Percentiles rank a stretch among this genome's conserved stretches.
Conservation (phyloP, 768 basidiomycete genomes). For the Suillus hirtellus region DNA sequence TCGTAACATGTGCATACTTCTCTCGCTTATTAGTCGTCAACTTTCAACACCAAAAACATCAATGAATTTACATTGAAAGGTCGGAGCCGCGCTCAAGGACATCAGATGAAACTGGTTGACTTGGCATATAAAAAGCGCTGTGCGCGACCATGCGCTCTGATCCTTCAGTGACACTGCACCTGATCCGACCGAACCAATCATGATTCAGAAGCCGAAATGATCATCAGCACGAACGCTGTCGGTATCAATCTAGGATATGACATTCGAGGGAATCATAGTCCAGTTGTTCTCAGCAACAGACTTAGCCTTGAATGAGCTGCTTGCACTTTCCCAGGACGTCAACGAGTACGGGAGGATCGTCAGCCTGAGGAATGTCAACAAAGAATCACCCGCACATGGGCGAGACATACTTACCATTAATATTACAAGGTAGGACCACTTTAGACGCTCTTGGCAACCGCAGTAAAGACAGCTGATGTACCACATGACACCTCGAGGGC, state of each 20-base stretch:
- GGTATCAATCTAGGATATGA: not conserved
- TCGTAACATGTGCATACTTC: conserved; percentile 3
- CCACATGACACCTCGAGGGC: not conserved
- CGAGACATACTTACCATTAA: not conserved
- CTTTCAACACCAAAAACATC: not conserved
- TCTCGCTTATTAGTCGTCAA: not conserved
- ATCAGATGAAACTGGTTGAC: not conserved
- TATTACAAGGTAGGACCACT: not conserved
- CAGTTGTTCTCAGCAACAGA: not conserved
- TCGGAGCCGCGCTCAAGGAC: not conserved
- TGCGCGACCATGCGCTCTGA: not conserved
- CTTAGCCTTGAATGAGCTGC: not conserved
- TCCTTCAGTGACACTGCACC: not conserved
- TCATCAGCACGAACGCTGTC: not conserved
- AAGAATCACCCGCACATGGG: not conserved
- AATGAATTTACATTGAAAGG: not conserved
- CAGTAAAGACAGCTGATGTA: not conserved
- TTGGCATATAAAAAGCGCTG: not conserved
- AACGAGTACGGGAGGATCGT: not conserved
- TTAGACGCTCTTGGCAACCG: not conserved
- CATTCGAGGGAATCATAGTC: conserved; percentile 3
- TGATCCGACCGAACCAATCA: conserved; percentile 6
- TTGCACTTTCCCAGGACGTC: not conserved
- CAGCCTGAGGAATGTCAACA: not conserved
- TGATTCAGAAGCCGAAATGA: conserved; percentile 1